Evolutionary conservation across 441 rosid genomes (phyloP), one percentile per base, ranked within the genome.

Genomic region (Bocquillonia castaneifolia): DNA sequence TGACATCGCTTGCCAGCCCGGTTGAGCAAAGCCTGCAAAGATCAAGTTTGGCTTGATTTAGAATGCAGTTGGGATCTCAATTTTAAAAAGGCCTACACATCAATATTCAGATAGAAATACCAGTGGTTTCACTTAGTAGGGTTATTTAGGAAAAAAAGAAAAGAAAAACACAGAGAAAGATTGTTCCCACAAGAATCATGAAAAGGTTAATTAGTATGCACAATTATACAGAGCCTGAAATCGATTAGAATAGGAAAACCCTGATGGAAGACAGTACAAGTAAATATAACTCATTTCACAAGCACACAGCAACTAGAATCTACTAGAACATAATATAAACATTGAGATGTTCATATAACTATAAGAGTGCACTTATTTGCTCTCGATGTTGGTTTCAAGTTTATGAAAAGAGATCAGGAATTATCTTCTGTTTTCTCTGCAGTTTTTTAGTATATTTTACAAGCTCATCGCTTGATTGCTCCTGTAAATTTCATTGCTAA

Each of bases 1-100:
- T 65, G 62, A 88, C 85, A 78, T 93, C 99, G 5, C 95, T 86
- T 47, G 90, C 85, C 71, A 93, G 93, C 72, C 97, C 97, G 1
- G 91, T 82, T 53, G 93, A 85, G 74, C 93, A 88, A 44, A 78
- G 58, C 97, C 99, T 93, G 78, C 67, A 77, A 72, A 8, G 39
- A 1, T 31, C 51, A 60, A 47, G 37, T 31, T 20, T 55, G 31
- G 63, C 66, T 37, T 55, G 23, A 60, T 52, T 32, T 37, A 23
- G 10, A 50, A 23, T 31, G 58, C 18, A 48, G 23, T 25, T 26
- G 52, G 14, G 25, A 58, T 62, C 47, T n/a, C 12, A 28, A 37
- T 10, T 0, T 66, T 36, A 36, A 54, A 52, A 25, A 39, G 36
- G 10, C 14, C 6, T 10, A 18, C 12, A 22, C 50, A 13, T 2